A percentile compares a stretch with the other conserved stretches of the same genome.
phyloP scores from a whole-genome alignment of 2,329 filamentous ascomycete species.

The Elsinoe necatrix region DNA sequence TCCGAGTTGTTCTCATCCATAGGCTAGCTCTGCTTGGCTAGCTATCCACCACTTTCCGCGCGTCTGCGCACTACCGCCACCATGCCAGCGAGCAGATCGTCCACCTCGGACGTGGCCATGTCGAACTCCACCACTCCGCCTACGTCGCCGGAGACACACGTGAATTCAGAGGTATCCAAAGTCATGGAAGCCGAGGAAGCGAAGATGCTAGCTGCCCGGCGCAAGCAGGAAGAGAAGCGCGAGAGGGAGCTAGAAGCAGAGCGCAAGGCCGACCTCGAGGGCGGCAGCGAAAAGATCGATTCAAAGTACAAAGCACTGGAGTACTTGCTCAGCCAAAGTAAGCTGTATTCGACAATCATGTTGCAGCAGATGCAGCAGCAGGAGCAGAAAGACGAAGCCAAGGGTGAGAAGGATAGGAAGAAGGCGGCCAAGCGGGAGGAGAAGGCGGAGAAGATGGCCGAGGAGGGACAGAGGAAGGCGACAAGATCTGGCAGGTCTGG shows the following conservation, averaged over 20 bases:
- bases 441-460: constrained; percentile 39
- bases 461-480: constrained; percentile 38
- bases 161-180: constrained; percentile 28
- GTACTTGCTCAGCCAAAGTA: constrained; percentile 45
- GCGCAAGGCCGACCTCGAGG: constrained; percentile 39
- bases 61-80: background rate
- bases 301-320: constrained; percentile 45
- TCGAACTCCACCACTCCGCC: constrained; percentile 27
- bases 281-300: constrained; percentile 38
- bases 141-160: constrained; percentile 26
- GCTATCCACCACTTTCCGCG: background rate
- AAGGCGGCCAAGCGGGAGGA: constrained; percentile 39
- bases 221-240: constrained; percentile 38
- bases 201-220: constrained; percentile 35
- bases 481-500: constrained; percentile 32
- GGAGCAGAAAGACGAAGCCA: constrained; percentile 40
- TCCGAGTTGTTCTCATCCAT: background rate
- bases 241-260: constrained; percentile 37
- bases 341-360: constrained; percentile 46
- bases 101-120: constrained; percentile 7
- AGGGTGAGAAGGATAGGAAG: constrained; percentile 39
- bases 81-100: constrained; percentile 6
- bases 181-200: constrained; percentile 40
- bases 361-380: constrained; percentile 45
- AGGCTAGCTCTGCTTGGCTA: background rate